phyloP scores from a whole-genome alignment of 306 rosid species.

The Lupinus albus region DNA sequence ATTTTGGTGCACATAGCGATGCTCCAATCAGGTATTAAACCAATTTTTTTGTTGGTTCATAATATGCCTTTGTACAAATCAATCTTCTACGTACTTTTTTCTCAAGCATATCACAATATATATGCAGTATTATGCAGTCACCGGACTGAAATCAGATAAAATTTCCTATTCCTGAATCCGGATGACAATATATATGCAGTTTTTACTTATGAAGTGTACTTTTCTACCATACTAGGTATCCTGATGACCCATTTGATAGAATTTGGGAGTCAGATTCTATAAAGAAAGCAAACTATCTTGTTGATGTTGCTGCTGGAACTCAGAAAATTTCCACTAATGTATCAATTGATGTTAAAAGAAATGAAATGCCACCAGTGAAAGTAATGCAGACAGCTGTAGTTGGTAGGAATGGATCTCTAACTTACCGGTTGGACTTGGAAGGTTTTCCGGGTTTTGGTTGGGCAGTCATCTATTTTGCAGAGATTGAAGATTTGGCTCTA shows the following conservation, averaged over 20 bases:
- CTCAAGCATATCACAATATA: background rate
- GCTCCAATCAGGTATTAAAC: constrained; percentile 69
- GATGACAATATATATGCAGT: background rate
- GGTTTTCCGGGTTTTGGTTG: constrained; percentile 88
- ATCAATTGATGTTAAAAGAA: constrained; percentile 63
- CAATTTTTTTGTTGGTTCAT: constrained; percentile 23
- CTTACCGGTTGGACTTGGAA: constrained; percentile 86
- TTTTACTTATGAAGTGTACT: background rate
- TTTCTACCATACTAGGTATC: constrained; percentile 69
- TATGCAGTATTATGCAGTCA: background rate
- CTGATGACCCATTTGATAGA: constrained; percentile 96
- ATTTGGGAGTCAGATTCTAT: constrained; percentile 92
- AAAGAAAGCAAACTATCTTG: constrained; percentile 93
- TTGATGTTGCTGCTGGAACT: constrained; percentile 89
- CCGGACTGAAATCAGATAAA: constrained; percentile 1
- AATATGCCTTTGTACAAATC: background rate
- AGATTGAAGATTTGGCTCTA: constrained; percentile 78
- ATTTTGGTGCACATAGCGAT: constrained; percentile 84
- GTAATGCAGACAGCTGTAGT: constrained; percentile 99
- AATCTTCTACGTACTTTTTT: background rate
- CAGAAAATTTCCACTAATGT: constrained; percentile 69
- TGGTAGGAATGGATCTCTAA: constrained; percentile 82
- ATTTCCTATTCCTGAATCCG: constrained; percentile 25
- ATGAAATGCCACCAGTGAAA: constrained; percentile 75
- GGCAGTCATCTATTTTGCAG: constrained; percentile 89